phyloP scores from a whole-genome alignment of 1,284 basidiomycete genomes.

The Microstroma glucosiphilum region DNA sequence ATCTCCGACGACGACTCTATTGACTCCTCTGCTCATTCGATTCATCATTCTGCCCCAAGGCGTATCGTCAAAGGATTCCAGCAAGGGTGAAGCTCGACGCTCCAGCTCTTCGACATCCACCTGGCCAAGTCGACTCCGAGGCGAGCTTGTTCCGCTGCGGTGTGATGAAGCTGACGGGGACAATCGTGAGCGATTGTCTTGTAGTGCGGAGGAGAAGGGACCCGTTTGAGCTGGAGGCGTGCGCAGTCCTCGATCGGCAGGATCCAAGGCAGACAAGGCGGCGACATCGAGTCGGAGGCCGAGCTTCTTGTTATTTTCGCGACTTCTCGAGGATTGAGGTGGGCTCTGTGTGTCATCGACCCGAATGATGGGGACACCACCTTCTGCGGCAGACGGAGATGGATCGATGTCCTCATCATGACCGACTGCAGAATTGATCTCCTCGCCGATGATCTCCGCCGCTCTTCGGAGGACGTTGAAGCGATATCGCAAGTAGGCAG shows the following conservation, averaged over 20 bases:
- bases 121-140: background rate
- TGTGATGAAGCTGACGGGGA: slow-evolving; percentile 14
- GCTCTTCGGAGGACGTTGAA: slow-evolving; percentile 26
- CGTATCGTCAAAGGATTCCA: slow-evolving; percentile 28
- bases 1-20: no score
- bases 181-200: background rate
- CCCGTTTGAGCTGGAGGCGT: background rate
- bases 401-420: no score
- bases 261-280: background rate
- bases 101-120: slow-evolving; percentile 22
- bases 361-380: slow-evolving; percentile 14
- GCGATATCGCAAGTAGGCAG: slow-evolving; percentile 34
- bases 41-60: slow-evolving; percentile 35
- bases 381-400: background rate
- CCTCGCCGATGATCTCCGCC: background rate
- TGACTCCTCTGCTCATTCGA: slow-evolving; percentile 15
- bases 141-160: slow-evolving; percentile 7
- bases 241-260: background rate
- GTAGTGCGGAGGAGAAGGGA: background rate
- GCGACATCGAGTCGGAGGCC: background rate
- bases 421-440: slow-evolving; percentile 1
- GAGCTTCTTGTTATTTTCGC: background rate
- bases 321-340: slow-evolving; percentile 10
- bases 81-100: slow-evolving; percentile 22
- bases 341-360: slow-evolving; percentile 14